phyloP scores from a whole-genome alignment of 495 filamentous ascomycete genomes.

The Neurospora sp. region DNA sequence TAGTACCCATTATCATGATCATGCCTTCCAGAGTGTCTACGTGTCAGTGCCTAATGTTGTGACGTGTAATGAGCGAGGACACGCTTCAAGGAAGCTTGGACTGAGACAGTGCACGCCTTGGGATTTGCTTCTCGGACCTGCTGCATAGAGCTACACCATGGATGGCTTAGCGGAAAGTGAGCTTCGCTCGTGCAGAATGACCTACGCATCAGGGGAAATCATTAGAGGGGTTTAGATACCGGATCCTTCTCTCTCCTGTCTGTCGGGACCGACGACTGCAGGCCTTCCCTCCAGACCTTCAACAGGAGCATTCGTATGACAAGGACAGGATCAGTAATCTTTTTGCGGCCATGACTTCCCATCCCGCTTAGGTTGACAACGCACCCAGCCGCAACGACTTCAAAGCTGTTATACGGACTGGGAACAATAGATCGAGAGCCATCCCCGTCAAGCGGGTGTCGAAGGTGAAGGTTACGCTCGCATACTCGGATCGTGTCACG shows the following conservation, averaged over 20 bases:
- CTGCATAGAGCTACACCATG: not conserved
- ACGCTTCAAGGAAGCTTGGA: not conserved
- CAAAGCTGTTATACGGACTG: not conserved
- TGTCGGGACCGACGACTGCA: not conserved
- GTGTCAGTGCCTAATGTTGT: not conserved
- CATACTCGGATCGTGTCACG: not conserved
- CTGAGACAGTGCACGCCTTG: not conserved
- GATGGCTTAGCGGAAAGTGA: not conserved
- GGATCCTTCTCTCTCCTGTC: not conserved
- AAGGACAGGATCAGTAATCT: not conserved
- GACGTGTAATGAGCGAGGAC: not conserved
- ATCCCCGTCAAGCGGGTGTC: not conserved
- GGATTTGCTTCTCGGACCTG: not conserved
- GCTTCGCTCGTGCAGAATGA: not conserved
- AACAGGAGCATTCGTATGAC: not conserved
- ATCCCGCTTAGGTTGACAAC: not conserved
- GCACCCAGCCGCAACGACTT: not conserved
- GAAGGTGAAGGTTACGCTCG: not conserved
- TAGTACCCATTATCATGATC: not conserved
- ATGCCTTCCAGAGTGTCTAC: not conserved
- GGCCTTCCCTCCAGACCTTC: not conserved
- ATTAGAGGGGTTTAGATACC: not conserved
- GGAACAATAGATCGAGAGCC: not conserved
- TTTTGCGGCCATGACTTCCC: not conserved
- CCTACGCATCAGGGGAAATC: not conserved